phyloP scores from a whole-genome alignment of 164 flowering plant genomes.

The Sextonia rubra region DNA sequence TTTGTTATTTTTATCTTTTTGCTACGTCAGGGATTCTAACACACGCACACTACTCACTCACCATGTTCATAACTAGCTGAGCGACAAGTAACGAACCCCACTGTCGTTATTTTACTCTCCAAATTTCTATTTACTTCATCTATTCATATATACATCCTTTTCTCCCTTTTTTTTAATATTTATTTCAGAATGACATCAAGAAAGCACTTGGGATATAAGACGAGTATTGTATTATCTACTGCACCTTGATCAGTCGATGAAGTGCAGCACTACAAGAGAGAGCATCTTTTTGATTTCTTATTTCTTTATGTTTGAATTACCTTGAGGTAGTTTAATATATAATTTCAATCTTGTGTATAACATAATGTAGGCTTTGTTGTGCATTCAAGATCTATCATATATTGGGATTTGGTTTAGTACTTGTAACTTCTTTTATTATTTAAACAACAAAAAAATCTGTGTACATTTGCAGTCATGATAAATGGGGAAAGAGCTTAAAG shows the following conservation, averaged over 20 bases:
- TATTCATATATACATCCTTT: not conserved
- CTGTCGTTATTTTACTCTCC: not conserved
- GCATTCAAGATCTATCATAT: not conserved
- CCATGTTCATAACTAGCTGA: too few relatives aligned
- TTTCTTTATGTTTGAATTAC: not conserved
- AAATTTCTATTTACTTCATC: not conserved
- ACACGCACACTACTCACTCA: not conserved
- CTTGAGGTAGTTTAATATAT: not conserved
- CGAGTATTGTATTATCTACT: not conserved
- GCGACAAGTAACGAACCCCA: not conserved
- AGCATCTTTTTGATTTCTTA: not conserved
- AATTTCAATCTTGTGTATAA: not conserved
- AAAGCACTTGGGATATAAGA: conserved; percentile 18
- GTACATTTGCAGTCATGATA: too few relatives aligned
- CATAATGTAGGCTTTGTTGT: not conserved
- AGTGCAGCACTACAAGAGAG: not conserved
- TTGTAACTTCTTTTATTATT: not conserved
- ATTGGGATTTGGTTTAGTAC: too few relatives aligned
- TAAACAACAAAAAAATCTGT: too few relatives aligned
- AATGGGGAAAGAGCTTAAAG: too few relatives aligned
- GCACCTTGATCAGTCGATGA: not conserved
- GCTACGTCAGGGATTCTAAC: not conserved
- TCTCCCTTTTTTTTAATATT: conserved; percentile 3
- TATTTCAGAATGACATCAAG: conserved; percentile 20
- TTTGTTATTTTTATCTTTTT: not conserved